Conservation (phyloP, 1,139 yeast species). For the Suhomyces guaymorum region DNA sequence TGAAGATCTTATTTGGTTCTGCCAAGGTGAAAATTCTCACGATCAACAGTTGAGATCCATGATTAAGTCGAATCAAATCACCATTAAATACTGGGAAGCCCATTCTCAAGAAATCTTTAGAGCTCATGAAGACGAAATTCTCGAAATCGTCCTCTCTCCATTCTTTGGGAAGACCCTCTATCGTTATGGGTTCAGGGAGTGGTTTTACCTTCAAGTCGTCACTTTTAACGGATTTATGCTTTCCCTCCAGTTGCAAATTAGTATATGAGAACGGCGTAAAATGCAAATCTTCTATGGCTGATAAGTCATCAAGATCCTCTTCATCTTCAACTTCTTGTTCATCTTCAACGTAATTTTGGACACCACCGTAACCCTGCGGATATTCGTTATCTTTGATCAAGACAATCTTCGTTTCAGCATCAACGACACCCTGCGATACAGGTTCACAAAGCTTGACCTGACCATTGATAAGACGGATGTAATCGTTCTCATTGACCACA, state of each 20-base stretch:
- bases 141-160: constrained; percentile 45
- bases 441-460: constrained; percentile 68
- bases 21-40: constrained; percentile 59
- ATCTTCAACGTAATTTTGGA: constrained; percentile 3
- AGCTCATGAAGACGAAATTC: constrained; percentile 53
- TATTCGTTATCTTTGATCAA: constrained; percentile 43
- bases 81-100: constrained; percentile 67
- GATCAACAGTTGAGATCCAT: constrained; percentile 27
- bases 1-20: constrained; percentile 57
- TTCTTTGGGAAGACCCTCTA: constrained; percentile 26
- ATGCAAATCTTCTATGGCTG: constrained; percentile 23
- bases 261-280: constrained; percentile 40
- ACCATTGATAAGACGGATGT: constrained; percentile 48
- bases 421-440: constrained; percentile 62
- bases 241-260: constrained; percentile 27
- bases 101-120: constrained; percentile 53
- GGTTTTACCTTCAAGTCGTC: constrained; percentile 29
- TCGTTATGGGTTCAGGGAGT: constrained; percentile 30
- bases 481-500: constrained; percentile 36
- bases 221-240: neutral
- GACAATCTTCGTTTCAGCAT: constrained; percentile 48
- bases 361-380: constrained; percentile 10
- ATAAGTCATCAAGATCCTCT: constrained; percentile 11
- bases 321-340: constrained; percentile 12
- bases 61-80: constrained; percentile 52